phyloP scores from a whole-genome alignment of 495 filamentous ascomycete genomes.

The Daldinia concentrica region DNA sequence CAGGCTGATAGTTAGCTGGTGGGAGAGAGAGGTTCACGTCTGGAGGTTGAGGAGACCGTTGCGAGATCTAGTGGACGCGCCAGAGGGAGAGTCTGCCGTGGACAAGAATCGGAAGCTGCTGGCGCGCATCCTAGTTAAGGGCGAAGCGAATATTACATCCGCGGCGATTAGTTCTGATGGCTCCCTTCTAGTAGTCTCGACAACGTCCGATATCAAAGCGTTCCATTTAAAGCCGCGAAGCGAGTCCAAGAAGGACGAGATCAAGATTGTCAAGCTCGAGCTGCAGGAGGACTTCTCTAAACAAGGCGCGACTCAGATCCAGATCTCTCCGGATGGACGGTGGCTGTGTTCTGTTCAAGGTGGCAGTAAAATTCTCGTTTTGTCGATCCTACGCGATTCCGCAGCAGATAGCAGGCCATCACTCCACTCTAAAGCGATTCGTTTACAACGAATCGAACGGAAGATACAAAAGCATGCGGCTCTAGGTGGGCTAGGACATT shows the following conservation, averaged over 20 bases:
- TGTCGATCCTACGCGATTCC: slow-evolving; percentile 38
- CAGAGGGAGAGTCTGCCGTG: slow-evolving; percentile 48
- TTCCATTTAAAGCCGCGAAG: slow-evolving; percentile 68
- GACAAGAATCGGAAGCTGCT: slow-evolving; percentile 67
- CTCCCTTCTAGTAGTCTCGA: slow-evolving; percentile 78
- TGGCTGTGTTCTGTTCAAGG: slow-evolving; percentile 82
- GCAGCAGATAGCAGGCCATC: slow-evolving; percentile 44
- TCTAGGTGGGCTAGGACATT: slow-evolving; percentile 76
- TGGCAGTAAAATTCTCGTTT: slow-evolving; percentile 81
- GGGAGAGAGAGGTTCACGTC: slow-evolving; percentile 86
- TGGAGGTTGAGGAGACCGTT: slow-evolving; percentile 72
- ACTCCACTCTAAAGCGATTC: slow-evolving; percentile 57
- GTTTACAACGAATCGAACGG: slow-evolving; percentile 68
- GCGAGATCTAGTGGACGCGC: slow-evolving; percentile 55
- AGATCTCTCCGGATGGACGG: slow-evolving; percentile 75
- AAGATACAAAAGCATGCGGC: slow-evolving; percentile 63
- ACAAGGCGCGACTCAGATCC: slow-evolving; percentile 75
- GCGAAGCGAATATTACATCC: slow-evolving; percentile 88
- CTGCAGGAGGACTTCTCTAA: slow-evolving; percentile 56
- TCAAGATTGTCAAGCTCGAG: slow-evolving; percentile 76
- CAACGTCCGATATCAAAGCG: slow-evolving; percentile 77
- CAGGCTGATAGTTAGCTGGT: slow-evolving; percentile 87
- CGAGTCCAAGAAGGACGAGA: slow-evolving; percentile 58
- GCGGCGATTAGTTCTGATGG: slow-evolving; percentile 78
- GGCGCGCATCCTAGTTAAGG: slow-evolving; percentile 76